Base-by-base conservation (phyloP, 2,329 filamentous ascomycete genomes). In the Pezicula radicicola region DNA sequence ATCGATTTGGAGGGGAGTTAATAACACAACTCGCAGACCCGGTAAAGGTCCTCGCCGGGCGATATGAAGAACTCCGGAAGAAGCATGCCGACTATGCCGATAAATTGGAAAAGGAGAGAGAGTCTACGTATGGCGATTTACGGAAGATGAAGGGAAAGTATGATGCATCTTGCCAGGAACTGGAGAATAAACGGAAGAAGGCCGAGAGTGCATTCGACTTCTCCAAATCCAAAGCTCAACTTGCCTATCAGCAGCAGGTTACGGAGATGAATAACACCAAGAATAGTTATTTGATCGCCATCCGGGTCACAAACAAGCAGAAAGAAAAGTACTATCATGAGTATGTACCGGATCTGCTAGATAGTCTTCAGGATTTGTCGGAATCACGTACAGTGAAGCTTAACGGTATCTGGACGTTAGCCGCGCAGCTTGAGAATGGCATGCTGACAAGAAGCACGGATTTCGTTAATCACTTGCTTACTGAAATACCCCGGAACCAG, bases 271-370 rank as follows among this genome's bases (percentile, higher is more conserved):
- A 94, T 72, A 99, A 99, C 68, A 81, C 88, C 69, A 99, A 99
- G 77, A 99, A 99, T 69, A 91, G 89, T n/a, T 99, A 99, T 67
- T 75, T 99, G 55, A 96, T 99, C 64, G 82, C 85, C 55, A 96
- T 99, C 74, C 96, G 96, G 67, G 90, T 97, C 53, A 95, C 92
- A 33, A 99, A 99, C 72, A 96, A 94, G 74, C 87, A 96, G 66
- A 99, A 97, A 75, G 91, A 97, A 68, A 90, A 87, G 66, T 97
- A 97, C 75, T 99, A 96, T 66, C 88, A 97, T 68, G 91, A 97
- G 70, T 97, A 97, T 69, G 80, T 99, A 18, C 94, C 94, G 8
- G 94, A 97, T 66, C 74, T 97, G 53, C 80, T 99, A 67, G 90
- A 97, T 72, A 92, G 92, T 61, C 73, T 99, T 52, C 94, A 99